Conservation (phyloP, 352 stramenopile species). For the Phytophthora ramorum region DNA sequence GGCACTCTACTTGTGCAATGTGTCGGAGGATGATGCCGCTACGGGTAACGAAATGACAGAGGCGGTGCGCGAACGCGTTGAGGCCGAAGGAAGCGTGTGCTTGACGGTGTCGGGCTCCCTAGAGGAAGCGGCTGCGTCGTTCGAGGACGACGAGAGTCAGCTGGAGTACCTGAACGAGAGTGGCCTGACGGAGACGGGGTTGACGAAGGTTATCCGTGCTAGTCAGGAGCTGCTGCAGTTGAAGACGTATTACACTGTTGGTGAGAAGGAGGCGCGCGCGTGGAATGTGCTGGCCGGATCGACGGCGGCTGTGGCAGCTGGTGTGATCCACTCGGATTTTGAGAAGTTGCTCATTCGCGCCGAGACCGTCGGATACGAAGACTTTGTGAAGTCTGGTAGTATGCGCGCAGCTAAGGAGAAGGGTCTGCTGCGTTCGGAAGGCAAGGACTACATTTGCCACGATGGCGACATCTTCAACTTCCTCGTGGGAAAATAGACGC, state of each 20-base stretch:
- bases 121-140: slow-evolving; percentile 81
- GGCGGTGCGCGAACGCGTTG: slow-evolving; percentile 66
- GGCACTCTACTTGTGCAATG: slow-evolving; percentile 98
- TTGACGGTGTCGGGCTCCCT: slow-evolving; percentile 79
- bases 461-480: slow-evolving; percentile 99
- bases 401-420: slow-evolving; percentile 95
- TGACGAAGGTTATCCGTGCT: slow-evolving; percentile 87
- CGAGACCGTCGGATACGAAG: slow-evolving; percentile 97
- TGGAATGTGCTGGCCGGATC: slow-evolving; percentile 86
- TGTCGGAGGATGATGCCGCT: slow-evolving; percentile 95
- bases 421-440: slow-evolving; percentile 94
- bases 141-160: slow-evolving; percentile 91
- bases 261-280: slow-evolving; percentile 82
- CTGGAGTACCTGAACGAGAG: slow-evolving; percentile 94
- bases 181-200: slow-evolving; percentile 73
- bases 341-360: slow-evolving; percentile 87
- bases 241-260: slow-evolving; percentile 97
- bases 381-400: slow-evolving; percentile 93
- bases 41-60: slow-evolving; percentile 94
- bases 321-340: slow-evolving; percentile 91
- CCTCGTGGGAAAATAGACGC: slow-evolving; percentile 70
- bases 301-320: slow-evolving; percentile 72
- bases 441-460: slow-evolving; percentile 98
- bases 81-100: slow-evolving; percentile 74
- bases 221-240: slow-evolving; percentile 95